Percentiles rank a stretch among this genome's conserved stretches.
Evolutionary conservation across 2,329 filamentous ascomycete species (phyloP).

Genomic region (Cladosporium sphaerospermum): DNA sequence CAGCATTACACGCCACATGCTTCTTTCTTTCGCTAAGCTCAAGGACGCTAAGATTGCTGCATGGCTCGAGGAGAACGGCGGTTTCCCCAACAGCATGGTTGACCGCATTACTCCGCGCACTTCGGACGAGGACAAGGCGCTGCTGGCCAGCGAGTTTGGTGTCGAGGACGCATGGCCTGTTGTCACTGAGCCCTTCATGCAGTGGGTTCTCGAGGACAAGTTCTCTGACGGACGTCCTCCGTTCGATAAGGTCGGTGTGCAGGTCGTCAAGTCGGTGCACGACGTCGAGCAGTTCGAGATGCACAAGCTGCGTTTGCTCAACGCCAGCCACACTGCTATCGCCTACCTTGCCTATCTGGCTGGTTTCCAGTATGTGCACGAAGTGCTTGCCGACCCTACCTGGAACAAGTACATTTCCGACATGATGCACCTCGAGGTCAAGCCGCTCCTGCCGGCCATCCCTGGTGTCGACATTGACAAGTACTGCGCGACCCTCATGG

Average conservation of each 20-base stretch:
- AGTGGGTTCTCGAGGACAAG: conserved; percentile 51
- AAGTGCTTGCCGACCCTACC: conserved; percentile 46
- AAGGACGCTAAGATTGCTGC: conserved; percentile 43
- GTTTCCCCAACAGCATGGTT: conserved; percentile 52
- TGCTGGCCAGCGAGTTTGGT: conserved; percentile 40
- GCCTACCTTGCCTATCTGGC: conserved; percentile 48
- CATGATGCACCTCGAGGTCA: conserved; percentile 52
- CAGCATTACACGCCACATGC: conserved; percentile 48
- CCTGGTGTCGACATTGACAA: conserved; percentile 46
- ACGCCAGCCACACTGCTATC: conserved; percentile 48
- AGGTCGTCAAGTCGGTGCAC: conserved; percentile 47
- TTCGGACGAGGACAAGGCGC: conserved; percentile 38
- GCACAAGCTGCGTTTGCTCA: conserved; percentile 52
- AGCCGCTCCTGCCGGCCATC: conserved; percentile 47
- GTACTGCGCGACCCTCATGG: conserved; percentile 49
- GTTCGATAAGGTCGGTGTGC: conserved; percentile 49
- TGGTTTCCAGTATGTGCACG: conserved; percentile 50
- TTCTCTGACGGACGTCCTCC: conserved; percentile 47
- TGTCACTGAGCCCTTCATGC: conserved; percentile 51
- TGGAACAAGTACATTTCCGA: conserved; percentile 46
- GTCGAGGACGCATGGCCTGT: conserved; percentile 49
- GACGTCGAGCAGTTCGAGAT: conserved; percentile 51
- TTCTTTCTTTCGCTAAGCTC: conserved; percentile 44
- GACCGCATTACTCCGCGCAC: conserved; percentile 52
- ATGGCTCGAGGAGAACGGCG: conserved; percentile 45